Base-by-base conservation (phyloP, 257 asterid genomes). In the Paulownia fortunei region DNA sequence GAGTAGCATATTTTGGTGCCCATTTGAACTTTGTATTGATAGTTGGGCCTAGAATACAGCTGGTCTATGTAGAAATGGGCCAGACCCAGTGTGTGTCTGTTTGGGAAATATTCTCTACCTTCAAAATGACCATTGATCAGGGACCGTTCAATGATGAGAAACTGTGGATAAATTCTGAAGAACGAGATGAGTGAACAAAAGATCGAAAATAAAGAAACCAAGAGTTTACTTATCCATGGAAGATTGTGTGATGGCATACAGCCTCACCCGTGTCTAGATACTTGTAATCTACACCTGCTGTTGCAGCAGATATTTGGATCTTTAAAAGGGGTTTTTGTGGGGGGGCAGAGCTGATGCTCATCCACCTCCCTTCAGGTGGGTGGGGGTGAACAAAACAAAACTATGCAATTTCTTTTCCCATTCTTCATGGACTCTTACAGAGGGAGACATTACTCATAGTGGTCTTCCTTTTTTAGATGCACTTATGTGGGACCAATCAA, bases 391-490 rank as follows among this genome's bases (percentile, higher is more conserved):
- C 49, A 72, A 75, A 76, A 82, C 86, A 82, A 77, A 82, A 84
- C 82, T 73, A 82, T 86, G 83, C 71, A 71, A 82, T 49, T 69
- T 80, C 76, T 61, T 73, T 83, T 77, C 74, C 49, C 59, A 67
- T 81, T 84, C 82, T 81, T 82, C 79, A 79, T 78, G 82, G 82
- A 66, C 79, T 74, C 82, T 67, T 77, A 76, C 42, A 58, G 59
- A 62, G 79, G 83, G 85, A 78, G 87, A 74, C 88, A 83, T 79
- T 80, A 77, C 86, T 82, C 77, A 70, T 72, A 62, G n/a, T n/a
- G n/a, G n/a, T 75, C 67, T 64, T 73, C 68, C 83, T 61, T 82
- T 76, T 65, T 75, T 55, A 72, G 78, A 70, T 78, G 80, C 85
- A 69, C 68, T 69, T 52, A 34, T 44, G 77, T 80, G 86, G 83